Conservation (phyloP, 352 stramenopile species). For the Pythium volutum region DNA sequence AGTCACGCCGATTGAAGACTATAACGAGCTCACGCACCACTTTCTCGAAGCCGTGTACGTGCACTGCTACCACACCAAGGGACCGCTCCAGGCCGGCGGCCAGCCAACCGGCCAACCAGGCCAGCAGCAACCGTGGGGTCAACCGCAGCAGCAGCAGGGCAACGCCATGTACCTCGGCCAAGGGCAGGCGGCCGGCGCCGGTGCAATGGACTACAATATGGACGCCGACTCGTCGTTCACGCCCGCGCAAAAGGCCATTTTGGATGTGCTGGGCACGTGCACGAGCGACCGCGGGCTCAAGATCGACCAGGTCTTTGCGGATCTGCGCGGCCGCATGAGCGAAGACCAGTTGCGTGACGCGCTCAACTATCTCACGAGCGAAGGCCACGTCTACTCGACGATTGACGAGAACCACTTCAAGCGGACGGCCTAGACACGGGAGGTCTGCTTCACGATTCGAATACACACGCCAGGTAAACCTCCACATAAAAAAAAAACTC, state of each 20-base stretch:
- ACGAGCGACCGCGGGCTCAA: constrained; percentile 72
- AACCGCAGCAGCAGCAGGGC: constrained; percentile 9
- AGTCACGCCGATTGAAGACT: constrained; percentile 81
- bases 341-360: constrained; percentile 61
- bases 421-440: constrained; percentile 56
- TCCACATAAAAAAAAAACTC: neutral
- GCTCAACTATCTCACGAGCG: constrained; percentile 81
- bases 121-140: constrained; percentile 30
- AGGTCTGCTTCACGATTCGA: neutral
- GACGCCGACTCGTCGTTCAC: constrained; percentile 62
- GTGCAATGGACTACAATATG: constrained; percentile 65
- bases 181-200: constrained; percentile 11
- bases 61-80: constrained; percentile 85
- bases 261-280: constrained; percentile 70
- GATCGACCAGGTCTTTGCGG: constrained; percentile 74
- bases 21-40: constrained; percentile 96
- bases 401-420: constrained; percentile 92
- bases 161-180: constrained; percentile 29
- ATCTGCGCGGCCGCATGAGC: constrained; percentile 60
- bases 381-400: constrained; percentile 90
- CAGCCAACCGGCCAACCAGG: neutral
- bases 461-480: neutral
- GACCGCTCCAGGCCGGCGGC: constrained; percentile 34
- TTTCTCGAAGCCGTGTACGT: constrained; percentile 93
- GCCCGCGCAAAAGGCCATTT: constrained; percentile 72